Base-by-base conservation (phyloP, 441 rosid species). In the Gossypium davidsonii region DNA sequence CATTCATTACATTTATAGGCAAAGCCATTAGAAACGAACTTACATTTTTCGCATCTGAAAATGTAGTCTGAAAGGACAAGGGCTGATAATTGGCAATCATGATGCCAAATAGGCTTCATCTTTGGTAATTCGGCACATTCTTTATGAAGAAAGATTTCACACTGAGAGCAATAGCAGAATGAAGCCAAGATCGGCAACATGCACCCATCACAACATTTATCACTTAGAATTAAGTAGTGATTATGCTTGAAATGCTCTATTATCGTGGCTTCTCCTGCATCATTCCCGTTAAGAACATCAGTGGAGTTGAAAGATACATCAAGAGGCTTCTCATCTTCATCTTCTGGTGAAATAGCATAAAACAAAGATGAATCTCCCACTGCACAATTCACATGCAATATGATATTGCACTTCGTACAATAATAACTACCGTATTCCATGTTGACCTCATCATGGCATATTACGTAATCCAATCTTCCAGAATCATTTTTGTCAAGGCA, bases 311-410 rank as follows among this genome's bases (percentile, higher is more conserved):
- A 11, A 25, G 39, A 34, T 34, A 34, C 39, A 6, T 39, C 51
- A 10, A 15, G 21, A 44, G 18, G 14, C 3, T 44, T 1, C 3
- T 6, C 70, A 12, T 23, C 21, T 46, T 23, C 56, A 21, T 66
- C 1, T 46, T 23, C 55, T 1, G 0, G 34, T 20, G 17, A 11
- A 42, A 46, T 12, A 0, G 7, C 1, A 23, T 6, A 14, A 23
- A 14, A 66, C 5, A 14, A 37, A 3, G 0, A 6, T 28, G 17
- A 1, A 1, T 62, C 5, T 3, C 39, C 20, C 1, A 6, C 1
- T 2, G 72, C 70, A 15, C 82, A 74, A 17, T 17, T 49, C 37
- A 7, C 28, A 5, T 76, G 80, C 55, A 44, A 76, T 28, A 57
- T 17, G 46, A 23, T 69, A 31, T 10, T 17, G 61, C 83, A 80